phyloP scores from a whole-genome alignment of 768 basidiomycete genomes.

The Termitomyces sp. region DNA sequence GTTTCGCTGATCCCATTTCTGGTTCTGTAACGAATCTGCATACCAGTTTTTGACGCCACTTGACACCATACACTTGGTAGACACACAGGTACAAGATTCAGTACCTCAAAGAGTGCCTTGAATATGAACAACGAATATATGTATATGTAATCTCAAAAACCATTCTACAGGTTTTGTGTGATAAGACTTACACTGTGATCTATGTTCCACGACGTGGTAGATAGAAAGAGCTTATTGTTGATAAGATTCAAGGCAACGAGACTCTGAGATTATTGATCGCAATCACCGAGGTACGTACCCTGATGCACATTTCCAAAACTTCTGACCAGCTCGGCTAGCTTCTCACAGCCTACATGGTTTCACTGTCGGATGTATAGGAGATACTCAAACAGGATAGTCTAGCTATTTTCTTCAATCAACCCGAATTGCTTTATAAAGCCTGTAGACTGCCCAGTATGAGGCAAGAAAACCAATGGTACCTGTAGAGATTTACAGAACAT shows the following conservation, averaged over 20 bases:
- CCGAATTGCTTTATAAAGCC: slow-evolving; percentile 77
- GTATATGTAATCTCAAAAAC: background rate
- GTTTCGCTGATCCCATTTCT: background rate
- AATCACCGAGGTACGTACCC: background rate
- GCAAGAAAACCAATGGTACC: slow-evolving; percentile 91
- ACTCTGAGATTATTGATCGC: background rate
- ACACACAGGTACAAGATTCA: background rate
- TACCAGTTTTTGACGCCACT: background rate
- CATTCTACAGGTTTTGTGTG: background rate
- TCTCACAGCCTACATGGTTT: background rate
- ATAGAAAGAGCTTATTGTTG: background rate
- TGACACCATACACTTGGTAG: background rate
- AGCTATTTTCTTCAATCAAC: slow-evolving; percentile 44
- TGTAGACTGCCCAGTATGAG: slow-evolving; percentile 85
- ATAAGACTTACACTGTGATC: background rate
- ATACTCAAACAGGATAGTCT: background rate
- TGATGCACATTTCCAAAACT: background rate
- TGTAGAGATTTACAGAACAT: slow-evolving; percentile 16
- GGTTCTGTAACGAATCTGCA: background rate
- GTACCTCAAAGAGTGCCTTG: background rate
- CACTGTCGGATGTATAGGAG: background rate
- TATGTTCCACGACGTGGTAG: background rate
- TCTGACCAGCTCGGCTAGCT: background rate
- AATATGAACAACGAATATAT: background rate
- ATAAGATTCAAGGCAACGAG: background rate